A percentile compares a stretch with the other conserved stretches of the same genome.
Conservation (phyloP, 176 grass and related monocot species). For the Juncus inflexus region DNA sequence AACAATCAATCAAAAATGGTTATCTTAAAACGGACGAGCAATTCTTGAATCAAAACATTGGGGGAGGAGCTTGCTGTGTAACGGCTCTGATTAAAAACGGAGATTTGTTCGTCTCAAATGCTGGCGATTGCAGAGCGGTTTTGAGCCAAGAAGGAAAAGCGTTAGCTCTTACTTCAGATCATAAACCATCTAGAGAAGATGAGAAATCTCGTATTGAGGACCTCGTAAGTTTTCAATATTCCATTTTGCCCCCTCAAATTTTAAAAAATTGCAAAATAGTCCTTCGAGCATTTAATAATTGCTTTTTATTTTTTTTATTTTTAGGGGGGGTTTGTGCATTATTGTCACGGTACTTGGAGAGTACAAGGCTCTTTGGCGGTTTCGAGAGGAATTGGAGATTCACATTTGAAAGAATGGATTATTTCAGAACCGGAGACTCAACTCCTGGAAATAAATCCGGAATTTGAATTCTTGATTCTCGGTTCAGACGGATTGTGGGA, state of each 20-base stretch:
- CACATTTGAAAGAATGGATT: conserved; percentile 85
- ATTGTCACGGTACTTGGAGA: conserved; percentile 81
- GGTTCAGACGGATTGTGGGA: conserved; percentile 96
- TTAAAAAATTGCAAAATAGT: neutral
- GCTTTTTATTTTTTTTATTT: conserved; percentile 8
- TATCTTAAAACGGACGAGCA: conserved; percentile 72
- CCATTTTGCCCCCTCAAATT: neutral
- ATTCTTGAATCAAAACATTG: conserved; percentile 65
- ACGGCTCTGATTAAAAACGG: conserved; percentile 65
- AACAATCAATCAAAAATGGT: conserved; percentile 45
- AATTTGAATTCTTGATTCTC: conserved; percentile 88
- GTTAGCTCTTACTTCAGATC: conserved; percentile 80
- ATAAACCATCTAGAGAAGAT: conserved; percentile 56
- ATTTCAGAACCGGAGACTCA: conserved; percentile 73
- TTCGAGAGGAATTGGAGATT: conserved; percentile 82
- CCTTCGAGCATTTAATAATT: conserved; percentile 3
- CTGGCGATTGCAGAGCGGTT: conserved; percentile 77
- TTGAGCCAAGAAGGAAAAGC: conserved; percentile 72
- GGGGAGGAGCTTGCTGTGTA: conserved; percentile 82
- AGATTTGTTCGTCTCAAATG: conserved; percentile 71
- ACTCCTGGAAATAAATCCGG: conserved; percentile 42
- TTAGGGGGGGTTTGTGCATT: conserved; percentile 88
- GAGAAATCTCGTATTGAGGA: conserved; percentile 83
- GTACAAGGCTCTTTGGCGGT: conserved; percentile 86
- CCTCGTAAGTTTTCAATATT: conserved; percentile 34